Percentiles rank a stretch among this genome's conserved stretches.
phyloP scores from a whole-genome alignment of 2,329 filamentous ascomycete genomes.

The Colletotrichum sublineola region DNA sequence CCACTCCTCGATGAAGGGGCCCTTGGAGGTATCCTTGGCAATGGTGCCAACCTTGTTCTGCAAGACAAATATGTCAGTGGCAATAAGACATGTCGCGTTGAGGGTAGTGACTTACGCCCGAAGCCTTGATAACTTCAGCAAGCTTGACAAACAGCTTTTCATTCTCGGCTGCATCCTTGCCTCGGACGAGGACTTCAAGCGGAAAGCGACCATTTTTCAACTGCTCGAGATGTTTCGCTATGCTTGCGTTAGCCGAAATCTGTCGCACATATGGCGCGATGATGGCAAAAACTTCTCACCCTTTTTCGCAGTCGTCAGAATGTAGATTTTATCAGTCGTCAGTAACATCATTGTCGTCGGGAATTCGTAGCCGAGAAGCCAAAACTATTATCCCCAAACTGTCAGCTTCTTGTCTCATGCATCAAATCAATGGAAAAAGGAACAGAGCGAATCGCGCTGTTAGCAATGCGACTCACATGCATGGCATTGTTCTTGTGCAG shows the following conservation, averaged over 20 bases:
- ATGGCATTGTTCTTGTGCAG: slow-evolving; percentile 98
- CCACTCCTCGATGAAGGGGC: slow-evolving; percentile 97
- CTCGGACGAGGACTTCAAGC: slow-evolving; percentile 90
- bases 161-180: slow-evolving; percentile 93
- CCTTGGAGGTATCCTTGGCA: slow-evolving; percentile 84
- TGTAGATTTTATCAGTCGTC: slow-evolving; percentile 87
- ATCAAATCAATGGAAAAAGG: background rate
- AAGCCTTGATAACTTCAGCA: slow-evolving; percentile 85
- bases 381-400: slow-evolving; percentile 74
- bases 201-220: slow-evolving; percentile 93
- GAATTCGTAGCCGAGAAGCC: slow-evolving; percentile 98
- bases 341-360: slow-evolving; percentile 95
- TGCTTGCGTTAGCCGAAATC: slow-evolving; percentile 3
- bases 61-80: slow-evolving; percentile 21
- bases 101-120: slow-evolving; percentile 75
- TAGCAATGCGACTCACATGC: slow-evolving; percentile 74
- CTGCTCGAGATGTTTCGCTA: slow-evolving; percentile 94
- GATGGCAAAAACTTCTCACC: slow-evolving; percentile 63
- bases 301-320: slow-evolving; percentile 98
- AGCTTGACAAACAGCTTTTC: slow-evolving; percentile 90
- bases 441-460: slow-evolving; percentile 16
- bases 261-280: background rate
- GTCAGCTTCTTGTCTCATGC: slow-evolving; percentile 20
- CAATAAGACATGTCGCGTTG: background rate
- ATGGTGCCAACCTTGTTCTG: slow-evolving; percentile 92